Evolutionary conservation across 2,329 filamentous ascomycete genomes (phyloP), one percentile per base, ranked within the genome.

Genomic region (Raffaelea ambrosiae): DNA sequence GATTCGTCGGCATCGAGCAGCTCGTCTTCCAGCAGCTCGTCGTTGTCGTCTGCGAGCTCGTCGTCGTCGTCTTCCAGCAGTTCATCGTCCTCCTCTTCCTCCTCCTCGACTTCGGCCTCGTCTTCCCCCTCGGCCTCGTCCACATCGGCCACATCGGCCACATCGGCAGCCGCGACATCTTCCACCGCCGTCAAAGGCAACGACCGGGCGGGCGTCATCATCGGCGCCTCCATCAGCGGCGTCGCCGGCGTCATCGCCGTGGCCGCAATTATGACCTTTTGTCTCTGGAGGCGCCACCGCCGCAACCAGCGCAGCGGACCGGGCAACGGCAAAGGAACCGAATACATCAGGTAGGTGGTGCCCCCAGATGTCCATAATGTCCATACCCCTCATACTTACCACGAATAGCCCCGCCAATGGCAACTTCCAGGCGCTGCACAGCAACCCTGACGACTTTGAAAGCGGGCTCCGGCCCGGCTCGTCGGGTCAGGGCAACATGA

Each of bases 181-280:
- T 43, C 53, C 8, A 35, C 51, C 38, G 39, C 60, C 13, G 52
- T 63, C 2, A 44, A 23, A 14, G 16, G 40, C 4, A 42, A 31
- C 18, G 56, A 64, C 38, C 63, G 62, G n/a, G 69, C 67, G 0
- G 73, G 72, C 2, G 71, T 71, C 36, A 76, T 80, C 31, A 67
- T 79, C 3, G 77, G 77, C 22, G 76, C 73, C 13, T 69, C 68
- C 16, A 66, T 81, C 38, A 70, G 72, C n/a, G 74, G 72, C 16
- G 62, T 76, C 1, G 74, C 71, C 5, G 66, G 66, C 3, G 51
- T 77, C 2, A 60, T 68, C 9, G 64, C 67, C 7, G 51, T 77
- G 7, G 51, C 67, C 5, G 66, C 66, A 0, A 52, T 76, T 0
- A 60, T 58, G 19, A 56, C 74, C 44, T 75, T 67, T 54, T 50